Evolutionary conservation across 2,329 filamentous ascomycete genomes (phyloP).

Genomic region (Endocalyx cinctus): DNA sequence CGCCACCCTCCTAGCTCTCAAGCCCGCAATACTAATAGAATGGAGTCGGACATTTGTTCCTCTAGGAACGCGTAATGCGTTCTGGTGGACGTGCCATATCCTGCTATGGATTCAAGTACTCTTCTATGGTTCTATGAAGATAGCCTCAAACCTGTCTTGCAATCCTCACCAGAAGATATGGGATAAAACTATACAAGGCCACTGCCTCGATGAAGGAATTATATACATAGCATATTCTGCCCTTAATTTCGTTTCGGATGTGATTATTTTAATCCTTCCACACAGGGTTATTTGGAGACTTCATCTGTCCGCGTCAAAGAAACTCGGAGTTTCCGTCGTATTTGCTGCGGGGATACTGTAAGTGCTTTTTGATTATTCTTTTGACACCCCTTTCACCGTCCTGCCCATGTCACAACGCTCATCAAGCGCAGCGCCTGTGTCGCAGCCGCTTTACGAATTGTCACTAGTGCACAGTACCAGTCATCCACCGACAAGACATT

Average conservation of each 20-base stretch:
- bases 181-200: slow-evolving; percentile 15
- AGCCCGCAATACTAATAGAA: slow-evolving; percentile 12
- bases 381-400: too few relatives aligned
- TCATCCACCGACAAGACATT: background rate
- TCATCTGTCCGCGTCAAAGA: background rate
- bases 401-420: too few relatives aligned
- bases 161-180: slow-evolving; percentile 20
- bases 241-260: background rate
- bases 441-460: background rate
- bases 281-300: slow-evolving; percentile 3
- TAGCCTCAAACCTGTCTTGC: slow-evolving; percentile 23
- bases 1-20: slow-evolving; percentile 6
- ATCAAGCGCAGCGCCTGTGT: slow-evolving; percentile 1
- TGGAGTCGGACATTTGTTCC: slow-evolving; percentile 17
- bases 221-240: background rate
- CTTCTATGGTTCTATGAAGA: slow-evolving; percentile 17
- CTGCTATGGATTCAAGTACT: slow-evolving; percentile 15
- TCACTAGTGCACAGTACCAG: background rate
- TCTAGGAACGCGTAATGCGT: slow-evolving; percentile 8
- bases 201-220: background rate
- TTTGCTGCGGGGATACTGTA: slow-evolving; percentile 2
- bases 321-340: slow-evolving; percentile 2
- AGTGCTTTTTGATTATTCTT: too few relatives aligned
- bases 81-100: slow-evolving; percentile 17
- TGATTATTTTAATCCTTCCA: slow-evolving; percentile 2